phyloP scores from a whole-genome alignment of 352 stramenopile genomes.

The Phytopythium oedochilum region DNA sequence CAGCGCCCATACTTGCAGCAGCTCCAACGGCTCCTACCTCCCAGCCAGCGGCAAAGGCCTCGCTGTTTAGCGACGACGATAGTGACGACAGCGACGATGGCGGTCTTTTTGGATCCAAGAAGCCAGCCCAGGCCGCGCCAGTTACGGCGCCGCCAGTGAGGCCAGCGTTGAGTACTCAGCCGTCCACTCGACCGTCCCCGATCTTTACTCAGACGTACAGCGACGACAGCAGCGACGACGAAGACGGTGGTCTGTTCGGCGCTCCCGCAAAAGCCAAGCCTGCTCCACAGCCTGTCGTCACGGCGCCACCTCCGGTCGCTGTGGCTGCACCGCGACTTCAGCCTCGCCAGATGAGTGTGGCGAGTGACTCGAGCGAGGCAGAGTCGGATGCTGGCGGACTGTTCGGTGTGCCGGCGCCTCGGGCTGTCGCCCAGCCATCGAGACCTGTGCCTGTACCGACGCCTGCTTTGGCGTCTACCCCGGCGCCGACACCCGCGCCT shows the following conservation, averaged over 20 bases:
- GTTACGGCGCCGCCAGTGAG: not conserved
- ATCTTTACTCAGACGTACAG: conserved; percentile 9
- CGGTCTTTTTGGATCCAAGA: conserved; percentile 27
- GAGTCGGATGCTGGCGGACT: conserved; percentile 54
- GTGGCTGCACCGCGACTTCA: conserved; percentile 10
- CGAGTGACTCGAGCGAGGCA: conserved; percentile 52
- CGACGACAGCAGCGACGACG: conserved; percentile 17
- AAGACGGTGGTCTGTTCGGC: conserved; percentile 32
- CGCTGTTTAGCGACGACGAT: conserved; percentile 50
- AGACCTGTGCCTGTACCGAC: conserved; percentile 7
- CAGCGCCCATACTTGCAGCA: not conserved
- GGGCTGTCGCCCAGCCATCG: not conserved
- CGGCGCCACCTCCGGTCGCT: conserved; percentile 6
- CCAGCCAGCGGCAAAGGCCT: conserved; percentile 26
- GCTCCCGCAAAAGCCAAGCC: conserved; percentile 17
- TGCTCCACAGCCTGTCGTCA: conserved; percentile 5
- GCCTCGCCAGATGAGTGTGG: conserved; percentile 20
- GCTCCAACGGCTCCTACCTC: conserved; percentile 4
- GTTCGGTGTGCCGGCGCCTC: conserved; percentile 37
- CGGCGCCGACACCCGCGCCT: conserved; percentile 4
- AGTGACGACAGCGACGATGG: conserved; percentile 48
- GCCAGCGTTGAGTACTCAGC: not conserved
- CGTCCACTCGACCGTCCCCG: conserved; percentile 6
- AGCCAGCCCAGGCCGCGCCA: conserved; percentile 4
- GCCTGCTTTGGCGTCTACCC: conserved; percentile 1